Conservation (phyloP, 2,329 filamentous ascomycete species). For the Penicillium digitatum region DNA sequence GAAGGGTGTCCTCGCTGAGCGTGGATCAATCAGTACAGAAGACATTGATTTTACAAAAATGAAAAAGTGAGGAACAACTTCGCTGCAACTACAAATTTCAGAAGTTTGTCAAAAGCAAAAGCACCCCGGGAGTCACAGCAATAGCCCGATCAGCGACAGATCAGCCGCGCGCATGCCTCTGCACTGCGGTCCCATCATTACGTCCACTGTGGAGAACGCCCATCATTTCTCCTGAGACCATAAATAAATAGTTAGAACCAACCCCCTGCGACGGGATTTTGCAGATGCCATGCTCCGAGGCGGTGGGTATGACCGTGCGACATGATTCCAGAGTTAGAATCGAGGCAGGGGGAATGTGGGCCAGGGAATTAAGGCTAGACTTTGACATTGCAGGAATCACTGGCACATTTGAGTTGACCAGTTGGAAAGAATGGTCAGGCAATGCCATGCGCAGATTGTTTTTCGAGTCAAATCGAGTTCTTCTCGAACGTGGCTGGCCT, state of each 20-base stretch:
- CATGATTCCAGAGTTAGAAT: conserved; percentile 4
- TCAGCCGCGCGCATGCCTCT: conserved; percentile 23
- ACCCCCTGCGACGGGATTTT: conserved; percentile 8
- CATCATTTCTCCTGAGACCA: conserved; percentile 4
- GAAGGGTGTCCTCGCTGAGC: background rate
- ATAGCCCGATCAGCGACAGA: conserved; percentile 7
- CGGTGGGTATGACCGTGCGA: conserved; percentile 11
- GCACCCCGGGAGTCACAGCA: conserved; percentile 3
- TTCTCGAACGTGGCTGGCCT: background rate
- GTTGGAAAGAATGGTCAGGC: background rate
- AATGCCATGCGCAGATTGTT: background rate
- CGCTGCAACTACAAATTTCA: background rate
- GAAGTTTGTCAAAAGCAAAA: conserved; percentile 2
- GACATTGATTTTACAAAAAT: background rate
- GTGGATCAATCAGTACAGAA: background rate
- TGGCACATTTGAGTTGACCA: background rate
- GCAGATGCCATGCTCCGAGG: conserved; percentile 10
- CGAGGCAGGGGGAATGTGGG: background rate
- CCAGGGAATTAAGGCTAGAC: background rate
- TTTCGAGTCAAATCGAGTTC: background rate
- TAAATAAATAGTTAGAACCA: background rate
- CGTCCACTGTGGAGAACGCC: conserved; percentile 17
- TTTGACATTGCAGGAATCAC: background rate
- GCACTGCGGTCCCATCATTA: background rate
- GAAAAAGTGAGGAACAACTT: background rate